Percentiles rank a stretch among this genome's conserved stretches.
phyloP scores from a whole-genome alignment of 2,329 filamentous ascomycete genomes.

The Dryadomyces quercivorus region DNA sequence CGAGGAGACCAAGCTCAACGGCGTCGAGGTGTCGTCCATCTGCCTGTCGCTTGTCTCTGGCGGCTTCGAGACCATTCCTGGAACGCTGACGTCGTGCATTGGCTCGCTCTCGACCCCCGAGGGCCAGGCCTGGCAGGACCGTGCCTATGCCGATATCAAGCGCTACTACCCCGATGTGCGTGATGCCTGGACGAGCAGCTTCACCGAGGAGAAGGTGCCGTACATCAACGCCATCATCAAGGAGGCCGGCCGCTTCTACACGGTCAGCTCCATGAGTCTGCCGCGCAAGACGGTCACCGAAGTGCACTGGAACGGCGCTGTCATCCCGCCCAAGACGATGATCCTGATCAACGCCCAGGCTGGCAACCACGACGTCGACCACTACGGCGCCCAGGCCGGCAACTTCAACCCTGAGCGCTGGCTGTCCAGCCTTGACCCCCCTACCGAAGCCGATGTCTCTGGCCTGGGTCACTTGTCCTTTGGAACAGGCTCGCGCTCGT shows the following conservation, averaged over 20 bases:
- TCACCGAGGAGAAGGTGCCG: constrained; percentile 61
- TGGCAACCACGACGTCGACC: constrained; percentile 57
- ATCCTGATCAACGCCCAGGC: constrained; percentile 73
- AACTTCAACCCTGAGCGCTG: constrained; percentile 62
- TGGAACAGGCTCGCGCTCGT: constrained; percentile 52
- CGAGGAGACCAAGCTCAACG: constrained; percentile 14
- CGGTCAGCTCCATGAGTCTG: constrained; percentile 67
- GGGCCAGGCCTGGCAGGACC: constrained; percentile 58
- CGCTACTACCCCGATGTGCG: constrained; percentile 54
- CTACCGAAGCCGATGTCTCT: constrained; percentile 4
- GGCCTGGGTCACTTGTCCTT: constrained; percentile 52
- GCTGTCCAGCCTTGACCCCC: constrained; percentile 23
- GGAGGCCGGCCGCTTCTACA: constrained; percentile 67
- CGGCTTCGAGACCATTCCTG: constrained; percentile 70
- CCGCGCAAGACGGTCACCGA: constrained; percentile 61
- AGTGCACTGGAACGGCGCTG: constrained; percentile 53
- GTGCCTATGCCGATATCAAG: constrained; percentile 58
- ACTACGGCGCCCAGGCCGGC: constrained; percentile 48
- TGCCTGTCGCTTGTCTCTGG: constrained; percentile 66
- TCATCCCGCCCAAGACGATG: constrained; percentile 63
- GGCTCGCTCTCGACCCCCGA: constrained; percentile 58
- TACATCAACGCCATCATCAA: constrained; percentile 71
- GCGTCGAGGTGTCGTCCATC: constrained; percentile 56
- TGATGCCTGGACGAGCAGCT: constrained; percentile 66
- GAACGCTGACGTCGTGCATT: constrained; percentile 68